phyloP scores from a whole-genome alignment of 345 rosid genomes.

The Aurinia saxatilis region DNA sequence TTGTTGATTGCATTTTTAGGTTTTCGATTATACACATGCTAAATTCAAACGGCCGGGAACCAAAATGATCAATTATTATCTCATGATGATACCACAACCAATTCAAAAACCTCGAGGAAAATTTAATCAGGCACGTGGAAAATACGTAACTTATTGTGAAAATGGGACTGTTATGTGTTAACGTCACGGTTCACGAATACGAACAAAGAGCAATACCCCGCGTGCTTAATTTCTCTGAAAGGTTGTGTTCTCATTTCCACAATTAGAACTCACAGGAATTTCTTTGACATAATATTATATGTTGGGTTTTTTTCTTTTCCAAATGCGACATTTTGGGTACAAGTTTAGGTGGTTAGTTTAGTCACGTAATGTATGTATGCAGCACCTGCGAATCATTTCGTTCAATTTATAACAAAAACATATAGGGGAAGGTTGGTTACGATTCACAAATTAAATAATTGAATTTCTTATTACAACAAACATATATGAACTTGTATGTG shows the following conservation, averaged over 20 bases:
- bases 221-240: slow-evolving; percentile 19
- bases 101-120: not conserved
- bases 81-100: not conserved
- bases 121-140: slow-evolving; percentile 5
- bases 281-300: not conserved
- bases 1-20: not conserved
- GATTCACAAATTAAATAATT: not conserved
- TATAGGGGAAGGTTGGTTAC: not conserved
- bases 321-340: not conserved
- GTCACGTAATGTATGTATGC: not conserved
- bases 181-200: slow-evolving; percentile 13
- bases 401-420: no score
- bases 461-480: not conserved
- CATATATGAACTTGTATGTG: not conserved
- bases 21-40: not conserved
- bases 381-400: no score
- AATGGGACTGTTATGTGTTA: not conserved
- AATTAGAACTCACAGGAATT: not conserved
- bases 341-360: not conserved
- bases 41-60: no score
- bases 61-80: not conserved
- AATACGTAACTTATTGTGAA: not conserved
- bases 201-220: not conserved
- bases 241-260: not conserved
- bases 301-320: not conserved